Base-by-base conservation (phyloP, 495 filamentous ascomycete genomes). In the Tirmania nivea region DNA sequence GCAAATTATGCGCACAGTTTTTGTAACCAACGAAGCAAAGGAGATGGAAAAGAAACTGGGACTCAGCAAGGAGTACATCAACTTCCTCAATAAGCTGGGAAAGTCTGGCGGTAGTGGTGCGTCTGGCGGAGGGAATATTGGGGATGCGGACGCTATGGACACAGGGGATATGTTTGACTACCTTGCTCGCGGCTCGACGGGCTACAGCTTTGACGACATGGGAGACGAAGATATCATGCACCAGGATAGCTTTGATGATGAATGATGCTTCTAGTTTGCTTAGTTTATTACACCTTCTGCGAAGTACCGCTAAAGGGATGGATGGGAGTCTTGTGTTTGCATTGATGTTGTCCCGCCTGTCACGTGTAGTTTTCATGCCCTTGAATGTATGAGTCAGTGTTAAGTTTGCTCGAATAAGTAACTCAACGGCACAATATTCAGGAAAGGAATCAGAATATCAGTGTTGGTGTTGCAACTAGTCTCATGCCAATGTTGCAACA, bases 191-290 rank as follows among this genome's bases (percentile, higher is more conserved):
- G 39, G 39, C 39, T 14, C 12, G 14, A 45, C 39, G 17, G 58
- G 59, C 25, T 64, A 61, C 48, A 58, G 52, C 19, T 54, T 48
- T 20, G 34, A 45, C 39, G 9, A 48, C 4, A 63, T 60, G 61
- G 55, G 57, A 3, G 62, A 64, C n/a, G 62, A 64, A 37, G 62
- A 64, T 8, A 55, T 64, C 25, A 64, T 64, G 61, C 61, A 60
- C 39, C 25, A 31, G 34, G 61, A 64, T 31, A 5, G 4, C 25
- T 56, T 61, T 52, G 61, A 63, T 3, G 61, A 63, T 14, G 58
- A 60, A 53, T 60, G 60, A 20, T 60, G 53, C 47, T 35, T n/a
- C 48, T 35, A 17, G 31, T 31, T 5, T 31, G 25, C 7, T 31
- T 31, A 7, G 4, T 31, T 31, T 31, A 31, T 31, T 31, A 31